Percentiles rank a stretch among this genome's conserved stretches.
These are phyloP conservation scores for Nephelium lappaceum DNA, from an alignment of 345 rosid species.

Conservation along the genomic window DNA sequence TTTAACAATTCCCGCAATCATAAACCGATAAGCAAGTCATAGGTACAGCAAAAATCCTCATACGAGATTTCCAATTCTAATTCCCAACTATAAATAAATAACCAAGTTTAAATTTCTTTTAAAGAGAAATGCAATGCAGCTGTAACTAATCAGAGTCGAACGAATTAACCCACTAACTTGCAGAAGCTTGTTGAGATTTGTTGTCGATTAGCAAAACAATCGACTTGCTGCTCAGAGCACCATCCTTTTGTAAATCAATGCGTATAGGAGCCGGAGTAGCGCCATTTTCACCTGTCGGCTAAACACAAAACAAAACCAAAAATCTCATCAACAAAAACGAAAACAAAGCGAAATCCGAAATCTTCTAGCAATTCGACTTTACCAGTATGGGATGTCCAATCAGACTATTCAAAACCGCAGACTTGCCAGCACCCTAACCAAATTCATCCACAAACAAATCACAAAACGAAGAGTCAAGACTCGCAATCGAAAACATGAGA, in stretches of 20 bases:
- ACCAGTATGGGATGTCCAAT: slow-evolving; percentile 94
- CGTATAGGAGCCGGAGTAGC: slow-evolving; percentile 93
- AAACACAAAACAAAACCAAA: slow-evolving; percentile 12
- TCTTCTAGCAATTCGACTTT: slow-evolving; percentile 28
- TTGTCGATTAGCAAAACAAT: slow-evolving; percentile 87
- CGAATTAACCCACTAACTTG: slow-evolving; percentile 54
- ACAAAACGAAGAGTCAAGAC: background rate
- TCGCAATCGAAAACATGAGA: background rate
- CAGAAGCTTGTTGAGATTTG: slow-evolving; percentile 86
- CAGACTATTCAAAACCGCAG: slow-evolving; percentile 88
- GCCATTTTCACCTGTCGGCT: slow-evolving; percentile 99
- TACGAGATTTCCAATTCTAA: background rate
- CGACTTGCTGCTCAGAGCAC: slow-evolving; percentile 77
- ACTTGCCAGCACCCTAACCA: slow-evolving; percentile 88
- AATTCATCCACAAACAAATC: slow-evolving; percentile 13
- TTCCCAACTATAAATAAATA: background rate
- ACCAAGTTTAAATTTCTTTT: background rate
- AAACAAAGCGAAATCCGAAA: background rate
- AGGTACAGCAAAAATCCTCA: background rate
- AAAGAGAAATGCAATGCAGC: background rate
- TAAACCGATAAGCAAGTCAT: background rate
- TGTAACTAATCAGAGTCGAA: background rate
- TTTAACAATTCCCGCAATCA: background rate
- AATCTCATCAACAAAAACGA: background rate
- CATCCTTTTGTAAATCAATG: slow-evolving; percentile 72